Evolutionary conservation across 2,329 filamentous ascomycete genomes (phyloP), one percentile per base, ranked within the genome.

Genomic region (Aspergillus aculeatus): DNA sequence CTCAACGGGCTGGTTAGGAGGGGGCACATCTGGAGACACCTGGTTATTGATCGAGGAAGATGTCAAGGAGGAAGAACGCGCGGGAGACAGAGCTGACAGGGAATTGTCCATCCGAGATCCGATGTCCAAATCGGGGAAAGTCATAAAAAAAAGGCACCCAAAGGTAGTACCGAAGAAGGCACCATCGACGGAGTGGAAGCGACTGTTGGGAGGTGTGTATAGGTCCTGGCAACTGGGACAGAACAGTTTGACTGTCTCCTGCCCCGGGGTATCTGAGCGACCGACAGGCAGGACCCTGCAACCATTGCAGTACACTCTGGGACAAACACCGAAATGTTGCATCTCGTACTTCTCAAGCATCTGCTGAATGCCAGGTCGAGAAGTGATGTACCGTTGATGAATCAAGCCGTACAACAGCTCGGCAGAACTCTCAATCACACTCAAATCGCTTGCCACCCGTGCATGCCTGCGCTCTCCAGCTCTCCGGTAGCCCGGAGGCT

Each of bases 321-420:
- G 95, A 75, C 95, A 99, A 68, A 89, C 88, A 56, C 95, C 95
- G 73, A 99, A 99, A 80, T 99, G 94, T 62, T 93, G 90, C 52
- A 96, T 84, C 77, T 98, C 94, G 81, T 98, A 99, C 77, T 99
- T 99, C 78, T 99, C 95, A 64, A 93, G 92, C 95, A 99, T 99
- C 75, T 97, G 93, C 78, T 98, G 94, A 70, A 99, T 98, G 55
- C 95, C 95, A 2, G 91, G 92, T 60, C 95, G 86, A 24, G 93
- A 97, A 71, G 93, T 98, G 79, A 99, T 98, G 78, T 97, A 99
- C 59, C 95, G 90, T 77, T 98, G 95, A 79, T 99, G 95, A 76
- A 99, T 99, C 61, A 99, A 85, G 47, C 95, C 95, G 79, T 99
- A 99, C 24, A 99, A 88, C 81, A 98, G 88, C 81, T 99, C 95